Conservation (phyloP, 129 eudicot species). For the Dittrichia graveolens region DNA sequence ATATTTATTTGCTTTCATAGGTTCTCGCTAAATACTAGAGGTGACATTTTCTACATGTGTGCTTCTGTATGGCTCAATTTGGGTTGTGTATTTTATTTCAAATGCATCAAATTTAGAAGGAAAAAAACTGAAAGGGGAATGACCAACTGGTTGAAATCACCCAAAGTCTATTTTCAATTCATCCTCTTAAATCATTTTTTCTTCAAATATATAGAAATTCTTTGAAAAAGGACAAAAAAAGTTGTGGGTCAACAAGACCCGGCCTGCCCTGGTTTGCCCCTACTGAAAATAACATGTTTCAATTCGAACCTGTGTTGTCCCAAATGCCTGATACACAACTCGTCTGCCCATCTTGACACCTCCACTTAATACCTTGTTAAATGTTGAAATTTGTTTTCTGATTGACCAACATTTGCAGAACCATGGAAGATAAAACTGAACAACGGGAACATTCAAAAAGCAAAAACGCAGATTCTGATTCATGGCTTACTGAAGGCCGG, state of each 20-base stretch:
- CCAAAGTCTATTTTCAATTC: neutral
- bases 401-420: slow-evolving; percentile 46
- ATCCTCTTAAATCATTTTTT: neutral
- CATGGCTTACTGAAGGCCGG: slow-evolving; percentile 90
- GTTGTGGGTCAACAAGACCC: neutral
- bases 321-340: neutral
- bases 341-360: neutral
- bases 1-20: slow-evolving; percentile 29
- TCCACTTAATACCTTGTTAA: neutral
- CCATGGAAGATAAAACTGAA: slow-evolving; percentile 56
- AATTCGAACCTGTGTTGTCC: neutral
- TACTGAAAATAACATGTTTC: neutral
- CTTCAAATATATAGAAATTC: neutral
- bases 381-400: slow-evolving; percentile 4
- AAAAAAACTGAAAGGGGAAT: neutral
- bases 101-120: neutral
- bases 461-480: slow-evolving; percentile 59
- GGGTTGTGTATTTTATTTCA: neutral
- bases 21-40: neutral
- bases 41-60: neutral
- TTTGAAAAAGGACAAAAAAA: neutral
- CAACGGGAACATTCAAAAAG: slow-evolving; percentile 40
- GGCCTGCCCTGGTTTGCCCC: neutral
- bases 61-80: neutral
- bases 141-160: neutral